Conservation (phyloP, 2,329 filamentous ascomycete species). For the Dactylellina leptospora region DNA sequence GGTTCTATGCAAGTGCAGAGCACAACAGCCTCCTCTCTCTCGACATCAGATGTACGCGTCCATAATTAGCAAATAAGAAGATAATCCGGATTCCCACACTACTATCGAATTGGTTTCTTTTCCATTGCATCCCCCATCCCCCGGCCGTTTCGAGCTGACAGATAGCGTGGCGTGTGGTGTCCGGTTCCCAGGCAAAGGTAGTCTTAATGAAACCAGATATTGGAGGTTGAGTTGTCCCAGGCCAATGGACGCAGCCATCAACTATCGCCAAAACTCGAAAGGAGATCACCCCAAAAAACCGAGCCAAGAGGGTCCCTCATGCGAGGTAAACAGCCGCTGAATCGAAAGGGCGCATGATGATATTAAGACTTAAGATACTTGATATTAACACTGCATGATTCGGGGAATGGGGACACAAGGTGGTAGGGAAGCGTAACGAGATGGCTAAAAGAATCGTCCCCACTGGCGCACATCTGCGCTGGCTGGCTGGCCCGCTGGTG, state of each 20-base stretch:
- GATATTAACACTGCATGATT: constrained; percentile 52
- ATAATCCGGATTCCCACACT: constrained; percentile 43
- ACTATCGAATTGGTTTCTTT: constrained; percentile 1
- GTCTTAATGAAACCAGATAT: constrained; percentile 44
- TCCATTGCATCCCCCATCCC: constrained; percentile 12
- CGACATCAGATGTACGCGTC: constrained; percentile 36
- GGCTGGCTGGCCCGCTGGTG: neutral
- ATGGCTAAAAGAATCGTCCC: constrained; percentile 41
- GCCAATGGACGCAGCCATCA: constrained; percentile 30
- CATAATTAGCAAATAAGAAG: constrained; percentile 46
- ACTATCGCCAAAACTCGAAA: constrained; percentile 15
- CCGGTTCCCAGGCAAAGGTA: constrained; percentile 12
- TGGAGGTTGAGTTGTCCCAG: constrained; percentile 37
- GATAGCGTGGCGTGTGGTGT: constrained; percentile 35
- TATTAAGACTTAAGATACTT: constrained; percentile 41
- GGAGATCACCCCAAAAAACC: neutral
- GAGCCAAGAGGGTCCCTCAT: constrained; percentile 8
- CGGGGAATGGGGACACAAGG: constrained; percentile 50
- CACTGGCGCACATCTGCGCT: constrained; percentile 32
- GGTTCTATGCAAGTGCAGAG: constrained; percentile 21
- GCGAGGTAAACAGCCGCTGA: constrained; percentile 50
- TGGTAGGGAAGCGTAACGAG: constrained; percentile 42
- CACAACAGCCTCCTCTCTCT: constrained; percentile 3
- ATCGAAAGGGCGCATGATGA: constrained; percentile 17
- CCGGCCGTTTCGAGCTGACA: constrained; percentile 51